phyloP scores from a whole-genome alignment of 164 flowering plant genomes.

The Vitis rotundifolia region DNA sequence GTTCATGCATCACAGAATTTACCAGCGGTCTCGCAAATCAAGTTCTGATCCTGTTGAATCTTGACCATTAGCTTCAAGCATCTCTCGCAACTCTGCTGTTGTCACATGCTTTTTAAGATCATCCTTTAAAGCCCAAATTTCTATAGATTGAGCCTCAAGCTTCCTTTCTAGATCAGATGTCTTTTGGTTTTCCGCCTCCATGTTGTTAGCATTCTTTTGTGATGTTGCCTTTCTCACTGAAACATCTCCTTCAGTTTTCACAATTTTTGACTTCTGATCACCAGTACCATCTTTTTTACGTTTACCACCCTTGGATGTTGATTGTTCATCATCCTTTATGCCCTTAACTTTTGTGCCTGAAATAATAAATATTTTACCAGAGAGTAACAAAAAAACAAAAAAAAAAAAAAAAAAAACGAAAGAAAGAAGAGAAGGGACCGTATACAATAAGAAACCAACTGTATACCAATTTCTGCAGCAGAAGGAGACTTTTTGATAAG shows the following conservation, averaged over 20 bases:
- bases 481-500: conserved; percentile 40
- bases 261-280: conserved; percentile 52
- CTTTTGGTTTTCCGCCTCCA: conserved; percentile 19
- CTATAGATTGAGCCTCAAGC: conserved; percentile 69
- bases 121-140: conserved; percentile 84
- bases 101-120: conserved; percentile 82
- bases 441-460: neutral
- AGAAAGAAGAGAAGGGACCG: neutral
- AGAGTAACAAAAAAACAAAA: conserved; percentile 1
- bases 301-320: conserved; percentile 57
- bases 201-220: conserved; percentile 14
- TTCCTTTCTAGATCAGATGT: conserved; percentile 39
- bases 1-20: conserved; percentile 12
- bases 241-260: conserved; percentile 49
- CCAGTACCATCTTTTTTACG: conserved; percentile 46
- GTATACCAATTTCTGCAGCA: conserved; percentile 42
- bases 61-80: conserved; percentile 88
- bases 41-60: conserved; percentile 84
- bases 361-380: conserved; percentile 5
- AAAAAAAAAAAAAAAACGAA: neutral
- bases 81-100: conserved; percentile 69
- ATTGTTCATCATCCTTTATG: conserved; percentile 32
- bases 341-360: conserved; percentile 25
- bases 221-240: conserved; percentile 18
- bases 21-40: conserved; percentile 92